Evolutionary conservation across 2,329 filamentous ascomycete species (phyloP).

Genomic region (Corynespora cassiicola): DNA sequence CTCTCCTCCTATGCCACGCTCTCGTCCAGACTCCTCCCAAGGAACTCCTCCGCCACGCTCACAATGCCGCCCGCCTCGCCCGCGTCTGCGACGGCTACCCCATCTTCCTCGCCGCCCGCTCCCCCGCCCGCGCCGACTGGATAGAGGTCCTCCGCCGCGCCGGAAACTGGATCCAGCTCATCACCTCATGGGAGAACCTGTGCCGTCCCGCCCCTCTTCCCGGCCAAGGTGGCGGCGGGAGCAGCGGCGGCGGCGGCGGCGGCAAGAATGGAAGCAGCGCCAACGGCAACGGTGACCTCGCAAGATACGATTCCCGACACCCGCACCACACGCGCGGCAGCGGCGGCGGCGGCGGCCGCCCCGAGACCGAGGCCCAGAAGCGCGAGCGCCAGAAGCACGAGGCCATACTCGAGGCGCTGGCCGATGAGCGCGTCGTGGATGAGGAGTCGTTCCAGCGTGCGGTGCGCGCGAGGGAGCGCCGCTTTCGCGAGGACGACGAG

Average conservation of each 20-base stretch:
- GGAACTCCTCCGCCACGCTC: constrained; percentile 78
- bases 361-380: constrained; percentile 60
- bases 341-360: constrained; percentile 7
- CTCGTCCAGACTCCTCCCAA: constrained; percentile 79
- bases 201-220: constrained; percentile 60
- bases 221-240: constrained; percentile 32
- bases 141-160: constrained; percentile 73
- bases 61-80: constrained; percentile 79
- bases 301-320: no score
- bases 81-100: constrained; percentile 81
- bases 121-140: constrained; percentile 79
- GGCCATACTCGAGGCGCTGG: constrained; percentile 70
- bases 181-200: constrained; percentile 72
- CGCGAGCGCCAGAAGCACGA: constrained; percentile 68
- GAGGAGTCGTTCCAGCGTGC: constrained; percentile 70
- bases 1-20: constrained; percentile 78
- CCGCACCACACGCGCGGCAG: no score
- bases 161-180: constrained; percentile 73
- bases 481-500: constrained; percentile 64
- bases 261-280: constrained; percentile 7
- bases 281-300: neutral
- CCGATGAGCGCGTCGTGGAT: constrained; percentile 72
- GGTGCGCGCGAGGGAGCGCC: constrained; percentile 65
- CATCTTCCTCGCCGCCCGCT: constrained; percentile 75
- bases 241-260: constrained; percentile 6